Base-by-base conservation (phyloP, 768 basidiomycete genomes). In the Royoungia palumana region DNA sequence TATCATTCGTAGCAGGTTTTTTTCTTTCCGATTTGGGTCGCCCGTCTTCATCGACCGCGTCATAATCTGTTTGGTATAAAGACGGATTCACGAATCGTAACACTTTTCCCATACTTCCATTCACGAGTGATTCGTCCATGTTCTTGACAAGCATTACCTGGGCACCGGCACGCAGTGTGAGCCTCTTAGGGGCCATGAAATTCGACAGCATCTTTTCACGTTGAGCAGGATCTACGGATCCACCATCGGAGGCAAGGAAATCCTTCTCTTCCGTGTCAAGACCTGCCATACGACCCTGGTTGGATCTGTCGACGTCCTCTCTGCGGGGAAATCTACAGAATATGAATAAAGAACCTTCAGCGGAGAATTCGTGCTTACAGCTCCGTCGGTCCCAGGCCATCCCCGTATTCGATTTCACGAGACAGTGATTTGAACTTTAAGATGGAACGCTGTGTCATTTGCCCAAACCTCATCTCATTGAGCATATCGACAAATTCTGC, bases 91-190 rank as follows among this genome's bases (percentile, higher is more conserved):
- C 71, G 66, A 99, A 99, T 4, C 80, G 77, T 24, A 87, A 58
- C 17, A 99, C 79, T 35, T 80, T 83, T 9, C 96, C 96, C 77
- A 96, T 88, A 47, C 85, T 91, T 2, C 96, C 96, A 60, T 99
- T 99, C 38, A 97, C 96, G 8, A 98, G 79, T 3, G 75, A 79
- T 25, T 94, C 92, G 57, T 94, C 90, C 44, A 87, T 71, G 62
- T 98, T 98, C 74, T 97, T 97, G 69, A 93, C 90, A 27, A 96
- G 76, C 94, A 96, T 97, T 35, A 91, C 89, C 68, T 97, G 95
- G 7, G 90, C 86, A 47, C 85, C 84, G 22, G 85, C 60, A 40
- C 90, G 88, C 25, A 99, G 76, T 0, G 63, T 60, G n/a, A 99
- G 77, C 6, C 49, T 58, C 47, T 74, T 67, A 1, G 89, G 86